Evolutionary conservation across 2,329 filamentous ascomycete genomes (phyloP), one percentile per base, ranked within the genome.

Genomic region (Aspergillus quadrilineatus): DNA sequence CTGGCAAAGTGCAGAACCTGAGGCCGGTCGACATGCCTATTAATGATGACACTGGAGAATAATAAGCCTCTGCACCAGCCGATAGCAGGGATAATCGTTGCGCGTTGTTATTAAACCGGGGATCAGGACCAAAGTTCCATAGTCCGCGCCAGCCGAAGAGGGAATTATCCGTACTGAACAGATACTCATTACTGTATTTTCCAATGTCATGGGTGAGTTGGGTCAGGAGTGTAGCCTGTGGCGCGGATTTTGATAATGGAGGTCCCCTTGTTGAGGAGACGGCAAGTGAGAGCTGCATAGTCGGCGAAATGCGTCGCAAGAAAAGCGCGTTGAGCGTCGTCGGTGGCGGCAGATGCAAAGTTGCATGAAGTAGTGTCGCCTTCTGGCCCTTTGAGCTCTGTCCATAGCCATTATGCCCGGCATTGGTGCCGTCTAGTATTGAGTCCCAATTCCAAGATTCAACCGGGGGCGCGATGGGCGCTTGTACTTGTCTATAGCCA

Each of bases 31-130:
- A 96, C 70, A 97, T 85, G 46, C 94, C 94, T 48, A 93, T 90
- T 22, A 92, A 91, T 70, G 97, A 97, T 72, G 97, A 97, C 57
- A 97, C 77, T 0, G 92, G 88, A 22, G 93, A 94, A 77, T 99
- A 99, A 77, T 97, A 99, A 36, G 96, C 81, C 74, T 99, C 94
- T 54, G 87, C 93, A 36, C 94, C 94, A 3, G 90, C 90, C 67
- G 90, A 96, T 71, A 97, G 91, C 17, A 93, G 86, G 7, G 92
- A 77, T 86, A 89, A 57, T 87, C 85, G 64, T 82, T 84, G 69
- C 89, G 86, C 57, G 74, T 78, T 49, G 28, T 63, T 54, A 14
- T 57, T 63, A 10, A 57, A 30, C 44, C 73, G 66, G 26, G 72
- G 59, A 66, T 93, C 89, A 15, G 86, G 83, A 12, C 93, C 93